A percentile compares a stretch with the other conserved stretches of the same genome.
Evolutionary conservation across 768 basidiomycete species (phyloP).

Genomic region (Tulasnella sp.): DNA sequence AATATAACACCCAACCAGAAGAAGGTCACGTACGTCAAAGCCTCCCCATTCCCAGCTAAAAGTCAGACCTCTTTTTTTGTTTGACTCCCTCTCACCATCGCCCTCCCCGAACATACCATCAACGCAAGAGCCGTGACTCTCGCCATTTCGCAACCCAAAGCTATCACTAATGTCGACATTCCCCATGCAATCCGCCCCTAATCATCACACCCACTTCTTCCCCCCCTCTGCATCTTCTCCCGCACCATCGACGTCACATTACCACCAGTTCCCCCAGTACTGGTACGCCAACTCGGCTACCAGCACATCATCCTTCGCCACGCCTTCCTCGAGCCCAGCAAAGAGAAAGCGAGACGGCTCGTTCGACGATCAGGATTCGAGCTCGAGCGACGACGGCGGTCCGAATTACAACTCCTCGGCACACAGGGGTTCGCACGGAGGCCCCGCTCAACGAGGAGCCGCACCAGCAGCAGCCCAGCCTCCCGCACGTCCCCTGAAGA

Average conservation of each 20-base stretch:
- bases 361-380: conserved; percentile 11
- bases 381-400: conserved; percentile 19
- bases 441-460: background rate
- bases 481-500: conserved; percentile 9
- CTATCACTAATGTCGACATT: conserved; percentile 11
- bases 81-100: background rate
- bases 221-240: background rate
- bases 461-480: background rate
- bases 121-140: background rate
- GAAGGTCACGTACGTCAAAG: background rate
- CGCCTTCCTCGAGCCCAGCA: background rate
- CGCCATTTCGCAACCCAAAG: background rate
- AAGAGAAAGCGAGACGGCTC: conserved; percentile 21
- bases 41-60: background rate
- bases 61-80: background rate
- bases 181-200: conserved; percentile 22
- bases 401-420: background rate
- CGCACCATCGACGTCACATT: background rate
- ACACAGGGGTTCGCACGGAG: background rate
- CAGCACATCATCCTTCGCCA: background rate
- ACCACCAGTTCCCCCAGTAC: background rate
- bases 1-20: background rate
- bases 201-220: conserved; percentile 10
- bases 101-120: background rate
- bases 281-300: background rate